phyloP scores from a whole-genome alignment of 371 early-diverging fungal genomes.

The Smittium mucronatum region DNA sequence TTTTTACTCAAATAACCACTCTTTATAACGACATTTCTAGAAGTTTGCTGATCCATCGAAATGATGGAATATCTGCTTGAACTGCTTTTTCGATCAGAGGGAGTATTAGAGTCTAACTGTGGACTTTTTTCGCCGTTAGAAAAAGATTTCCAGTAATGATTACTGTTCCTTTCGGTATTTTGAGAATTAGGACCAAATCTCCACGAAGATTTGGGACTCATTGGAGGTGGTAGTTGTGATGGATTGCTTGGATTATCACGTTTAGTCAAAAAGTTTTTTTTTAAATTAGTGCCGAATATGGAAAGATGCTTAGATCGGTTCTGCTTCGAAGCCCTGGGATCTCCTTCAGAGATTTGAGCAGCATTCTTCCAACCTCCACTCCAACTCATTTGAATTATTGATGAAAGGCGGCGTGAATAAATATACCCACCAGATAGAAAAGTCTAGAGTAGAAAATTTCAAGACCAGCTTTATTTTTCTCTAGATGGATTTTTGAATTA shows the following conservation, averaged over 20 bases:
- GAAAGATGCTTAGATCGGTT: background rate
- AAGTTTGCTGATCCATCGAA: background rate
- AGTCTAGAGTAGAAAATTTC: too few species aligned
- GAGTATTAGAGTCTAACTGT: background rate
- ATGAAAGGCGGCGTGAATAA: too few species aligned
- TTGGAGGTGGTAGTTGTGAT: background rate
- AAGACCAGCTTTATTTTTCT: too few species aligned
- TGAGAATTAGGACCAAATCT: background rate
- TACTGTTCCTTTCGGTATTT: background rate
- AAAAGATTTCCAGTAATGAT: background rate
- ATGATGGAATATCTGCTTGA: background rate
- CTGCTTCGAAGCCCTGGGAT: background rate
- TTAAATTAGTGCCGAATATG: conserved; percentile 4
- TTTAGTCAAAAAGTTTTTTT: background rate
- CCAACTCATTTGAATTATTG: conserved; percentile 11
- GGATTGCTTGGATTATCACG: background rate
- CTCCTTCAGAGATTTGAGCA: background rate
- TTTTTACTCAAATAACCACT: conserved; percentile 36
- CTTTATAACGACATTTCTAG: conserved; percentile 14
- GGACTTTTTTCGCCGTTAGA: background rate
- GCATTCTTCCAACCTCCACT: conserved; percentile 7
- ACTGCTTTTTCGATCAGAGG: background rate
- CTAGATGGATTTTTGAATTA: too few species aligned
- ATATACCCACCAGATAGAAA: too few species aligned
- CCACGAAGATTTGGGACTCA: background rate